Evolutionary conservation across 768 basidiomycete genomes (phyloP).

Genomic region (Mycena filopes): DNA sequence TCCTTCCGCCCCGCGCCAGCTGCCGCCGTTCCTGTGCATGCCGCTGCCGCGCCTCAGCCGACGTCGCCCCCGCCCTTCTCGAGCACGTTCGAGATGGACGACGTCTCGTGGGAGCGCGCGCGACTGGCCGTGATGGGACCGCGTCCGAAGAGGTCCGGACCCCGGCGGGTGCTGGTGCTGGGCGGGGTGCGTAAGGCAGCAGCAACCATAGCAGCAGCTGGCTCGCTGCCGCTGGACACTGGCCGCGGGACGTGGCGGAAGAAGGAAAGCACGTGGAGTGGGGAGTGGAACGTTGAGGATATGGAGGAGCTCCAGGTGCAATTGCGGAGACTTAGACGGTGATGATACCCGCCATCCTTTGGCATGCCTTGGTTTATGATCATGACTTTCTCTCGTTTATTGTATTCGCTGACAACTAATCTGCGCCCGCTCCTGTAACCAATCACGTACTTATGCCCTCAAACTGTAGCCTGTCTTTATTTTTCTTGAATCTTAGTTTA

Average conservation of each 20-base stretch:
- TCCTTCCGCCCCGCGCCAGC: slow-evolving; percentile 5
- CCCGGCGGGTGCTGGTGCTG: no score
- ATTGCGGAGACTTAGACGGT: slow-evolving; percentile 19
- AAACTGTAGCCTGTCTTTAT: slow-evolving; percentile 25
- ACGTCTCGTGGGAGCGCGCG: slow-evolving; percentile 28
- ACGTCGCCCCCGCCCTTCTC: slow-evolving; percentile 32
- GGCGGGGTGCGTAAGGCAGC: slow-evolving; percentile 28
- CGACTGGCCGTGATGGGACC: slow-evolving; percentile 20
- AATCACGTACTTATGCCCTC: neutral
- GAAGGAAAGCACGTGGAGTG: slow-evolving; percentile 45
- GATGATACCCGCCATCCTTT: neutral
- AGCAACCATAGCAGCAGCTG: no score
- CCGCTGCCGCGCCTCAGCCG: neutral
- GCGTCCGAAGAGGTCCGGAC: slow-evolving; percentile 4
- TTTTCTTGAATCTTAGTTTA: neutral
- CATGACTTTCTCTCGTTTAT: slow-evolving; percentile 6
- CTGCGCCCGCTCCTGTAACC: neutral
- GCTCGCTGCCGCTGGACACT: slow-evolving; percentile 5
- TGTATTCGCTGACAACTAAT: slow-evolving; percentile 17
- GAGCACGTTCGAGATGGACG: slow-evolving; percentile 25
- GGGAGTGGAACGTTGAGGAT: slow-evolving; percentile 47
- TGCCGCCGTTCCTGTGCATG: neutral
- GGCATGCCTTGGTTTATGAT: slow-evolving; percentile 3
- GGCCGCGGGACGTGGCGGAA: slow-evolving; percentile 33
- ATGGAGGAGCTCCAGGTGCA: slow-evolving; percentile 36